These are phyloP conservation scores for Diospyros kaki DNA, from an alignment of 148 eudicot genomes.

Conservation along the genomic window DNA sequence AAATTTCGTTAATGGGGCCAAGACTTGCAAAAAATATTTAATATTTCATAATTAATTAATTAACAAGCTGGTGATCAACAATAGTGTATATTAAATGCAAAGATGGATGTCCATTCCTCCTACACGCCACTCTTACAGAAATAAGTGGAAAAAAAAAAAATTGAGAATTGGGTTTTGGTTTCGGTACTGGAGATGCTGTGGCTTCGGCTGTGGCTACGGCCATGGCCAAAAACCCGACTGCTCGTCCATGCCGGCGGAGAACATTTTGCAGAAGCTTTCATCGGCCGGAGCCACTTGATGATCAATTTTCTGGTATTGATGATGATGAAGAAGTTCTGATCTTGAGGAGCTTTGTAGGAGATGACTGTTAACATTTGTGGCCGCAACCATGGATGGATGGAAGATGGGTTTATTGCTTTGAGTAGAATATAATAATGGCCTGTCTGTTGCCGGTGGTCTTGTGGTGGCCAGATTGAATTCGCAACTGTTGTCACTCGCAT, in stretches of 20 bases:
- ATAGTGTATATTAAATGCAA: neutral
- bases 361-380: conserved; percentile 17
- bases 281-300: conserved; percentile 4
- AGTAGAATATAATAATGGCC: conserved; percentile 10
- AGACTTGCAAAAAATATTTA: neutral
- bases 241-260: conserved; percentile 25
- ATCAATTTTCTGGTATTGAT: conserved; percentile 9
- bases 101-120: neutral
- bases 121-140: neutral
- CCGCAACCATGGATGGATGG: conserved; percentile 10
- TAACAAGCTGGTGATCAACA: neutral
- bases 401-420: conserved; percentile 12
- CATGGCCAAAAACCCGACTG: conserved; percentile 35
- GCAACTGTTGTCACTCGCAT: conserved; percentile 50
- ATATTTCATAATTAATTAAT: no score
- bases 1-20: conserved; percentile 1
- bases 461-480: conserved; percentile 44
- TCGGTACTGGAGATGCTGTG: conserved; percentile 21
- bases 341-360: conserved; percentile 27
- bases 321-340: neutral
- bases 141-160: no score
- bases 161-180: neutral
- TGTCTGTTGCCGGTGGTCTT: conserved; percentile 17
- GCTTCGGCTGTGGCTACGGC: conserved; percentile 35
- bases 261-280: conserved; percentile 30